Evolutionary conservation across 208 protist species (phyloP), one percentile per base, ranked within the genome.

Genomic region (Leptomonas seymouri): DNA sequence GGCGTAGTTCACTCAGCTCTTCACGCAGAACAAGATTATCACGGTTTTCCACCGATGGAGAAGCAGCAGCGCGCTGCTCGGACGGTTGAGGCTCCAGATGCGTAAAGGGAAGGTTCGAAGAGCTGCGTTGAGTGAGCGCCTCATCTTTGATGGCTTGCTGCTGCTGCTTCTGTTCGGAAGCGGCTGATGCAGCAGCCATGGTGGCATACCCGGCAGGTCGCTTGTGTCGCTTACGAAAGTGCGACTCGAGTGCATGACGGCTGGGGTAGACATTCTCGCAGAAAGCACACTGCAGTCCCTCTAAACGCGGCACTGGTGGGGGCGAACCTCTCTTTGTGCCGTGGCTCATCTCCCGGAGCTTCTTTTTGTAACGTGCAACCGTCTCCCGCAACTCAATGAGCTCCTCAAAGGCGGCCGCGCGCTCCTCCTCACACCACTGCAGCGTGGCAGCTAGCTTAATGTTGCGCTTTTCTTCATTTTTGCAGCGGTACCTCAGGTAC

Each of bases 211-310:
- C 64, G 16, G 75, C 18, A 36, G 71, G 39, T 8, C 79, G 76
- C 27, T 79, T 82, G 62, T 94, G 86, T 0, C 86, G 85, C 65
- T 94, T 94, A 8, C 72, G 55, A 30, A 85, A 74, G 74, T 94
- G 89, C 18, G 89, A 94, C 21, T 90, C 61, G 12, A 94, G 64
- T 8, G 89, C 85, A 23, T 78, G 74, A 1, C 58, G 53, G 18
- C 69, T 87, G 6, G 85, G 89, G 70, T 94, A 94, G 5, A 41
- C 48, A 58, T 94, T 94, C 0, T 78, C 82, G 63, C 89, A 94
- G 16, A 89, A 71, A 14, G 72, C 73, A 60, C 89, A 94, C 59
- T 68, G 31, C 50, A 55, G 27, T 46, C 62, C 60, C 8, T 44
- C 28, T 34, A 39, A 11, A 21, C 31, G n/a, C 39, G 56, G 3